phyloP scores from a whole-genome alignment of 371 early-diverging fungal species.

The Rhizopus arrhizus region DNA sequence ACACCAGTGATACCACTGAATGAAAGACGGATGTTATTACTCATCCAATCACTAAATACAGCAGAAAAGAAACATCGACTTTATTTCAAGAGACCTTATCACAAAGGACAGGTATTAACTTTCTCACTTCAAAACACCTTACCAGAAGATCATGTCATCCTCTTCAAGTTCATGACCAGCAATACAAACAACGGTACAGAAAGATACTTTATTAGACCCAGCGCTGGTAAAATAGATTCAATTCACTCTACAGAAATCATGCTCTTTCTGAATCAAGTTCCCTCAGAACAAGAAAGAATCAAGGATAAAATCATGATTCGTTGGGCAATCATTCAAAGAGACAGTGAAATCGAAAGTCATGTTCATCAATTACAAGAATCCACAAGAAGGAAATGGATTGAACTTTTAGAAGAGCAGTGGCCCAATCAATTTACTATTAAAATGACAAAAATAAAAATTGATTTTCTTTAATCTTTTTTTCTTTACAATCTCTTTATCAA shows the following conservation, averaged over 20 bases:
- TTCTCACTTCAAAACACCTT: constrained; percentile 39
- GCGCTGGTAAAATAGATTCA: constrained; percentile 42
- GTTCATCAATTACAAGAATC: constrained; percentile 31
- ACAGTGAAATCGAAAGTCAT: constrained; percentile 42
- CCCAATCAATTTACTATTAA: constrained; percentile 48
- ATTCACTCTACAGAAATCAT: constrained; percentile 37
- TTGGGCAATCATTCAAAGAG: constrained; percentile 47
- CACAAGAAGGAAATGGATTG: constrained; percentile 47
- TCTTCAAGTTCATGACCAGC: constrained; percentile 50
- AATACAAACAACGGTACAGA: constrained; percentile 29
- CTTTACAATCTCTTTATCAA: too few species aligned
- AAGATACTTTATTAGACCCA: constrained; percentile 50
- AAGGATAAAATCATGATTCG: constrained; percentile 48
- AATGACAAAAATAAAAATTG: constrained; percentile 46
- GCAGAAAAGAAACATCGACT: constrained; percentile 10
- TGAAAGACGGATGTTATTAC: constrained; percentile 11
- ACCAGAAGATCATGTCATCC: constrained; percentile 49
- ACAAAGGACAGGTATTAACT: constrained; percentile 42
- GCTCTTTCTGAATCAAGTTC: constrained; percentile 47
- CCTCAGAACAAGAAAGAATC: constrained; percentile 7
- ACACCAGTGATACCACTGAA: constrained; percentile 5
- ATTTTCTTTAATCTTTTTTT: constrained; percentile 21
- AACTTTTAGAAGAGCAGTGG: constrained; percentile 49
- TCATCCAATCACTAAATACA: constrained; percentile 7
- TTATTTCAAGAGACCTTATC: constrained; percentile 32